Evolutionary conservation across 805 yeast genomes (phyloP), one percentile per base, ranked within the genome.

Genomic region (Candida tallmaniae): DNA sequence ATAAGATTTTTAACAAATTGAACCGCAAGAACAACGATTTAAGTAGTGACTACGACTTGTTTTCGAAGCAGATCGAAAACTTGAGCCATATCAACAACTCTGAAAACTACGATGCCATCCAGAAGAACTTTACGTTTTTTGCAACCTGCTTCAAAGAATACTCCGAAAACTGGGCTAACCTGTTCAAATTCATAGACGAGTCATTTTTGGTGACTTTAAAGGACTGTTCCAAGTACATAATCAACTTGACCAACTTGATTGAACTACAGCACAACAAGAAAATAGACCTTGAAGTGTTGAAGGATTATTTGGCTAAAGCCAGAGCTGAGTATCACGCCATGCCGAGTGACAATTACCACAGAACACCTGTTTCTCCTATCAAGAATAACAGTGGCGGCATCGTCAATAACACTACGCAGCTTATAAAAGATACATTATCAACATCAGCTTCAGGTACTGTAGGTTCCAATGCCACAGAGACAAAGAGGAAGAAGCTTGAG

Each of bases 191-290:
- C 32, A 66, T 87, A 37, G 96, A 90, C 49, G 83, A 80, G 46
- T 80, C 87, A 25, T 93, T 86, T 50, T 69, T 87, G 31, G 83
- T 85, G 2, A 78, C 94, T 9, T 61, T 93, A 45, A 82, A 84
- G 45, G 97, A 93, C 57, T 70, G 93, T 59, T 87, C 90, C 42
- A 89, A 85, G 58, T 93, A 64, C 40, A 65, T 67, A 31, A 51
- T 66, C 4, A 55, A 64, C 20, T 52, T 67, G 30, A 60, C 68
- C 49, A 76, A 72, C 41, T 62, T 90, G 39, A 74, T 93, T 35
- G 88, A 83, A 51, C 70, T 84, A 37, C 87, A 90, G 45, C 97
- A 90, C 51, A 88, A 87, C 52, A 89, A 89, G 56, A 89, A 85
- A 48, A 74, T 90, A 18, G 98, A 90, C 55, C 80, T 82, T 50